Evolutionary conservation across 208 protist species (phyloP).

Genomic region (Zelonia costaricensis): DNA sequence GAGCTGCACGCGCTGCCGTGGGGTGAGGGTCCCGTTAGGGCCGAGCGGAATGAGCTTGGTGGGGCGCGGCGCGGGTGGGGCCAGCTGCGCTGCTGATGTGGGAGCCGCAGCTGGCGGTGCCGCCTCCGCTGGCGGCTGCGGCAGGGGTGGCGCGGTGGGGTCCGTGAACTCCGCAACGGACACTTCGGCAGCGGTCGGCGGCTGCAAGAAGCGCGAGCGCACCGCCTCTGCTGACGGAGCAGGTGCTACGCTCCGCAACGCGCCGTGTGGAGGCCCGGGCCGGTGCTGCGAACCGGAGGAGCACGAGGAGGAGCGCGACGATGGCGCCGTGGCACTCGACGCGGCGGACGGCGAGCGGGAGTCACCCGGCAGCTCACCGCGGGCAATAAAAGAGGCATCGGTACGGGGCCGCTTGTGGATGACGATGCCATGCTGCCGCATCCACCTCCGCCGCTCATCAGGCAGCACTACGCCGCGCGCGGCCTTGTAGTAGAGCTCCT

Average conservation of each 20-base stretch:
- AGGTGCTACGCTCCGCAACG: background rate
- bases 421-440: constrained; percentile 79
- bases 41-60: constrained; percentile 57
- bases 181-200: constrained; percentile 1
- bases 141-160: constrained; percentile 12
- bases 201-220: constrained; percentile 25
- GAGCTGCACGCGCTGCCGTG: constrained; percentile 68
- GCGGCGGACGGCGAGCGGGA: constrained; percentile 15
- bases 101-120: background rate
- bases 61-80: constrained; percentile 1
- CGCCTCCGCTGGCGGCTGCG: background rate
- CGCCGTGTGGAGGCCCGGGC: background rate
- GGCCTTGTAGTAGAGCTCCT: constrained; percentile 89
- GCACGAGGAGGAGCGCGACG: background rate
- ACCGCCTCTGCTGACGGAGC: too few species aligned
- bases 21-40: constrained; percentile 70
- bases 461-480: constrained; percentile 71
- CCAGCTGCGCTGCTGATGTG: background rate
- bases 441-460: constrained; percentile 79
- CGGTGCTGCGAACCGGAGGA: constrained; percentile 7
- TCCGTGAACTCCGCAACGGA: background rate
- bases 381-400: constrained; percentile 53
- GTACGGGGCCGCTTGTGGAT: constrained; percentile 70
- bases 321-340: constrained; percentile 7
- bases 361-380: constrained; percentile 31